Conservation (phyloP, 1,284 basidiomycete species). For the Cryptococcus sp. region DNA sequence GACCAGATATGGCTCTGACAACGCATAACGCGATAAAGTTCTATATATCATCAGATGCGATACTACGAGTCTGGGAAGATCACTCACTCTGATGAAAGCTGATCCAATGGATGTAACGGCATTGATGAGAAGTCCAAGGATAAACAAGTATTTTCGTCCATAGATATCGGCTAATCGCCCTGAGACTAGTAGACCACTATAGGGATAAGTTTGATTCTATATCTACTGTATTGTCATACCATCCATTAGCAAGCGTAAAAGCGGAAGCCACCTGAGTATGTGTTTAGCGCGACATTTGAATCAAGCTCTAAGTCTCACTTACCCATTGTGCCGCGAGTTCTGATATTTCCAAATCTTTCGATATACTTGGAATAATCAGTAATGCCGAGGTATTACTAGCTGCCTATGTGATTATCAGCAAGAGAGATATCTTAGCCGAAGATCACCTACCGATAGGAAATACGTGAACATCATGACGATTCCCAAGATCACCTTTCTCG, state of each 20-base stretch:
- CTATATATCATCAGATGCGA: not conserved
- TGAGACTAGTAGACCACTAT: not conserved
- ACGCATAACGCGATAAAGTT: conserved; percentile 15
- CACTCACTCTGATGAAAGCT: not conserved
- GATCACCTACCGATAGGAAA: not conserved
- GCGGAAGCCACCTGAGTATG: not conserved
- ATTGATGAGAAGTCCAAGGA: not conserved
- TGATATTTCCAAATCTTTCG: not conserved
- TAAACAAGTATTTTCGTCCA: not conserved
- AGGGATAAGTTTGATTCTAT: not conserved
- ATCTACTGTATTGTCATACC: not conserved
- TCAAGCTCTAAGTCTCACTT: not conserved
- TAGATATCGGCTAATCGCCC: not conserved
- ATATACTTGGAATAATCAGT: not conserved
- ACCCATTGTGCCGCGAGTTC: not conserved
- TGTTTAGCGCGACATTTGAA: not conserved
- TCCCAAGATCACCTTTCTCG: not conserved
- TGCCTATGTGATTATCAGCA: not conserved
- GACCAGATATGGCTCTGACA: conserved; percentile 19
- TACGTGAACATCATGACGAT: not conserved
- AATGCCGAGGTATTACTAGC: not conserved
- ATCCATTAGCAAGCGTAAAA: not conserved
- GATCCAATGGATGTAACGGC: not conserved
- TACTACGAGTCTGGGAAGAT: not conserved
- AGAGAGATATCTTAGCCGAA: not conserved